These are phyloP conservation scores for Aegilops bicornis DNA, from an alignment of 176 grass and related monocot species.

Conservation along the genomic window DNA sequence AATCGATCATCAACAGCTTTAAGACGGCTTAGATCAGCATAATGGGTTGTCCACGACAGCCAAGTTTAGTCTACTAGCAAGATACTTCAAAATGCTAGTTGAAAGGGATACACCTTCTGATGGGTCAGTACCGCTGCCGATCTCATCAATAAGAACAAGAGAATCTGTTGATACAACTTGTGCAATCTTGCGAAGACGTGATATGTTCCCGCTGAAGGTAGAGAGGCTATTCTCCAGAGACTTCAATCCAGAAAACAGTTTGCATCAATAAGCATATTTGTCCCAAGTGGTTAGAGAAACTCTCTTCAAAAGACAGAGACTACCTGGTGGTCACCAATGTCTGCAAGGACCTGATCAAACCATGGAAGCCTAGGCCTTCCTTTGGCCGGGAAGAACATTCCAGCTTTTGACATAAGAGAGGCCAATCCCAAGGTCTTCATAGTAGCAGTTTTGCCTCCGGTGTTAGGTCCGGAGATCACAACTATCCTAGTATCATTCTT, in stretches of 20 bases:
- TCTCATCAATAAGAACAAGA: conserved; percentile 77
- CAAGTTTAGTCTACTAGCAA: conserved; percentile 43
- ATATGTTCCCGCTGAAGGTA: conserved; percentile 81
- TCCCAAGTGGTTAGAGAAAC: conserved; percentile 37
- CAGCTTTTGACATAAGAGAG: conserved; percentile 72
- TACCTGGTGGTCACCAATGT: conserved; percentile 86
- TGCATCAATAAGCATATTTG: conserved; percentile 58
- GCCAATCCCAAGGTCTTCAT: conserved; percentile 85
- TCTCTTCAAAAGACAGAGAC: conserved; percentile 57
- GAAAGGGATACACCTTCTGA: conserved; percentile 84
- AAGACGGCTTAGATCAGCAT: conserved; percentile 62
- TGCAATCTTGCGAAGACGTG: conserved; percentile 66
- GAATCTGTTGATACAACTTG: conserved; percentile 56
- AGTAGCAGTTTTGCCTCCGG: conserved; percentile 79
- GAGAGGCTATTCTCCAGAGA: conserved; percentile 78
- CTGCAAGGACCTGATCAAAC: conserved; percentile 74
- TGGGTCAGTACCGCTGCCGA: conserved; percentile 75
- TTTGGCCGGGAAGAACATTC: conserved; percentile 72
- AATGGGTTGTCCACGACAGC: conserved; percentile 78
- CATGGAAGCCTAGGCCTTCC: conserved; percentile 66
- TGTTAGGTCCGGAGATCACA: conserved; percentile 90
- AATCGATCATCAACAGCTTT: conserved; percentile 53
- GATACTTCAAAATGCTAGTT: conserved; percentile 69
- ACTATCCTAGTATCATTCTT: conserved; percentile 47
- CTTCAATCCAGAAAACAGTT: conserved; percentile 76